Conservation (phyloP, 192 early-diverging fungal genomes). For the Backusella sp. region DNA sequence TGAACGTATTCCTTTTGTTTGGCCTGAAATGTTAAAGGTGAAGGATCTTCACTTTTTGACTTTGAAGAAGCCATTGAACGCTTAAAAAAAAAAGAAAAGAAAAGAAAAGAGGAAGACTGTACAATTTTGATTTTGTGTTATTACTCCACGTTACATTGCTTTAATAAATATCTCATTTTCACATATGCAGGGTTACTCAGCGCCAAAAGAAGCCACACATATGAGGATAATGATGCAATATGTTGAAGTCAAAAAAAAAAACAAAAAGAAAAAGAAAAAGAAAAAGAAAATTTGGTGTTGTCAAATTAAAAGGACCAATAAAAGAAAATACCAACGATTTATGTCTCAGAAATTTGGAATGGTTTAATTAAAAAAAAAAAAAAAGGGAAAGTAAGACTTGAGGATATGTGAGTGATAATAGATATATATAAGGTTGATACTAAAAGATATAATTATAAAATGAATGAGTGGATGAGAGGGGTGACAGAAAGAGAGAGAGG, state of each 20-base stretch:
- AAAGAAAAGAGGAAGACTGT: not conserved
- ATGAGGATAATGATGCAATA: not conserved
- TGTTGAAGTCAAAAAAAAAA: not conserved
- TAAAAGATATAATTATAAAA: not conserved
- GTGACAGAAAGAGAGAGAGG: not conserved
- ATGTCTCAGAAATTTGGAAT: not conserved
- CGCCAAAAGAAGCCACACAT: not conserved
- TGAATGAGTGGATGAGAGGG: not conserved
- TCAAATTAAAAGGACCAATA: not conserved
- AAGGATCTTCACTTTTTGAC: constrained; percentile 41
- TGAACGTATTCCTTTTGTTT: constrained; percentile 38
- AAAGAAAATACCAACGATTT: not conserved
- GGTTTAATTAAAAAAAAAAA: not conserved
- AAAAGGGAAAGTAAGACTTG: too few species aligned
- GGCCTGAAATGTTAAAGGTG: constrained; percentile 36
- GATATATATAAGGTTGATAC: not conserved
- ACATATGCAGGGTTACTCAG: not conserved
- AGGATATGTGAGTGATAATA: not conserved
- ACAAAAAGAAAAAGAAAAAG: not conserved
- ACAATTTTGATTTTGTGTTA: not conserved
- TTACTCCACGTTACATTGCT: not conserved
- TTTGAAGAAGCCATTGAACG: constrained; percentile 25
- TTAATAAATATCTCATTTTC: not conserved
- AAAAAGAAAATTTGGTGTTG: not conserved
- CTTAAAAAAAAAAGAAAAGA: constrained; percentile 14